Base-by-base conservation (phyloP, 2,329 filamentous ascomycete genomes). In the Ascochyta koolunga region DNA sequence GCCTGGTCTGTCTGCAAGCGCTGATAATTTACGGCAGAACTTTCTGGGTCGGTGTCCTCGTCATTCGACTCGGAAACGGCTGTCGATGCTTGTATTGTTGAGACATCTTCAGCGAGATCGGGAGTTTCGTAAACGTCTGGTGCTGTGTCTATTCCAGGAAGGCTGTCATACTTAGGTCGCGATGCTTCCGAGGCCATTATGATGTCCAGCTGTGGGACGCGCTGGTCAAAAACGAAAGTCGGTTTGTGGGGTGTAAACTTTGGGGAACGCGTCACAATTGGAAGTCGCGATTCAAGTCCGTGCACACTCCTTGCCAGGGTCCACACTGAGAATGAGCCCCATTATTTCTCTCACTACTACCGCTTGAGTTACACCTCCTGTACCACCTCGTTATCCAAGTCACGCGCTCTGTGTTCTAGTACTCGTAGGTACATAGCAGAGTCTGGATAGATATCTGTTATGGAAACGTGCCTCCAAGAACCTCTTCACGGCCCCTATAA, bases 51-150 rank as follows among this genome's bases (percentile, higher is more conserved):
- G 35, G 62, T 81, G 38, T 89, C 86, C 40, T 88, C 85, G 25
- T 85, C 83, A 70, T 86, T 82, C 44, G 73, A 74, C 31, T 70
- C 69, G 38, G 75, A 77, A 24, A 73, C 67, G 7, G 71, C 68
- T 21, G 72, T 73, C 18, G 74, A 74, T 40, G 71, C 71, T 50
- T 88, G 90, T 52, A 92, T 79, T 41, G 92, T 96, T 19, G 92
- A 96, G 60, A 86, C 89, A 75, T 96, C 93, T 70, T 96, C 91
- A 51, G 89, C 93, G 62, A 97, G 80, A 50, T 96, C 93, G 62
- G 93, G 93, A 15, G 95, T 98, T 77, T 98, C 93, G 80, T 97
- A 98, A 68, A 96, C 91, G 71, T 98, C 95, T 62, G 93, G 93
- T 24, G 93, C 92, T 49, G 89, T 89, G 77, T 97, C 93, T 51